Conservation (phyloP, 2,329 filamentous ascomycete species). For the Curvularia sp. region DNA sequence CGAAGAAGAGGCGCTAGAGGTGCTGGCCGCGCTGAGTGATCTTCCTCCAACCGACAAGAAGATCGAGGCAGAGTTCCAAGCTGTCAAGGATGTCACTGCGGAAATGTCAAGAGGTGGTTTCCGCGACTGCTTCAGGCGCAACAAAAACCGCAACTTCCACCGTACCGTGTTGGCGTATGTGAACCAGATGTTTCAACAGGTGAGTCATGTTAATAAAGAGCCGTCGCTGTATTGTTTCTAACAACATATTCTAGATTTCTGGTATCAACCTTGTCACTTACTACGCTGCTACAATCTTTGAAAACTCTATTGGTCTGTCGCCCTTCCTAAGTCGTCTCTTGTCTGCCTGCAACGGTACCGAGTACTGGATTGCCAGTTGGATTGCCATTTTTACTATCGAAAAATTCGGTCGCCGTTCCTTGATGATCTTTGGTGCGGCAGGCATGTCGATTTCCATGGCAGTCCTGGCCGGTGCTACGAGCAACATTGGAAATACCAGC, state of each 20-base stretch:
- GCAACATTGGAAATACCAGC: constrained; percentile 31
- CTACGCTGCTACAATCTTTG: constrained; percentile 54
- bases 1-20: constrained; percentile 54
- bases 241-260: constrained; percentile 45
- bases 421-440: constrained; percentile 50
- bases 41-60: constrained; percentile 49
- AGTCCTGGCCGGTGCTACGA: constrained; percentile 45
- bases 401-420: constrained; percentile 46
- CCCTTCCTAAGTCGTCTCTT: constrained; percentile 46
- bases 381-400: constrained; percentile 53
- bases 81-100: constrained; percentile 49
- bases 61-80: constrained; percentile 46
- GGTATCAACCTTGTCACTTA: constrained; percentile 53
- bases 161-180: constrained; percentile 53
- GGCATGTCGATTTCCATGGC: constrained; percentile 48
- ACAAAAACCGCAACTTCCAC: constrained; percentile 54
- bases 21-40: constrained; percentile 49
- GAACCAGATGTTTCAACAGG: constrained; percentile 57
- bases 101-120: constrained; percentile 58
- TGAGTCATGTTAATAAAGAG: constrained; percentile 11
- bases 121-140: constrained; percentile 65
- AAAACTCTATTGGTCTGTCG: constrained; percentile 50
- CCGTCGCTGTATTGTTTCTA: not conserved
- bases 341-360: constrained; percentile 53
- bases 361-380: constrained; percentile 53